Evolutionary conservation across 495 filamentous ascomycete genomes (phyloP), one percentile per base, ranked within the genome.

Genomic region (Eremomyces bilateralis): DNA sequence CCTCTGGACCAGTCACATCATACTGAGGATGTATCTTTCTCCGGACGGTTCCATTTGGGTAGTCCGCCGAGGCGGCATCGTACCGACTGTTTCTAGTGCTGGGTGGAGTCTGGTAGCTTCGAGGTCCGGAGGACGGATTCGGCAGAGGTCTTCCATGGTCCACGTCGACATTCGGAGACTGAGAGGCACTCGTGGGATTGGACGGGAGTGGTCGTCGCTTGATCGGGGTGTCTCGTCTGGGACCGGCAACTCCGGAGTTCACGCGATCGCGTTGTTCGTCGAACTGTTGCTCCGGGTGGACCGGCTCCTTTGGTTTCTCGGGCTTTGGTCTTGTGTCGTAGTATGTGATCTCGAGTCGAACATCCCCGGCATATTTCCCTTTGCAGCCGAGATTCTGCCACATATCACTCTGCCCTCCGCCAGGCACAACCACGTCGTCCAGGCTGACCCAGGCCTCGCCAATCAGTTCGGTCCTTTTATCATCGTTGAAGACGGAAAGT

Each of bases 401-500:
- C 17, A 76, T 64, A 51, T 95, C 88, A 43, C 72, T 82, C 44
- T 92, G 81, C 22, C 90, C 83, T 20, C 88, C 88, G 31, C 85
- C 85, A 2, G 69, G 65, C 15, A 83, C 66, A 33, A 99, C 59
- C 34, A 99, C 71, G 46, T 71, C 67, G 29, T 76, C 71, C 31
- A 99, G 58, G 46, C 76, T 73, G 30, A 94, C 65, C 73, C 78
- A 92, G 2, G 76, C 67, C 52, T 99, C 88, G 37, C 88, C 90
- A 45, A 97, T 93, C 40, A 97, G 50, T 35, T 97, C 85, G 0
- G 83, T 93, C 57, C 73, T 83, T 56, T 90, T 93, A 51, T 97
- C 85, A 47, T 97, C 85, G 50, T 92, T 94, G 63, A 95, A 95
- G 3, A 93, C 73, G 3, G 83, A 90, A 12, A 95, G 67, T 53